Conservation (phyloP, 306 rosid species). For the Oemleria cerasiformis region DNA sequence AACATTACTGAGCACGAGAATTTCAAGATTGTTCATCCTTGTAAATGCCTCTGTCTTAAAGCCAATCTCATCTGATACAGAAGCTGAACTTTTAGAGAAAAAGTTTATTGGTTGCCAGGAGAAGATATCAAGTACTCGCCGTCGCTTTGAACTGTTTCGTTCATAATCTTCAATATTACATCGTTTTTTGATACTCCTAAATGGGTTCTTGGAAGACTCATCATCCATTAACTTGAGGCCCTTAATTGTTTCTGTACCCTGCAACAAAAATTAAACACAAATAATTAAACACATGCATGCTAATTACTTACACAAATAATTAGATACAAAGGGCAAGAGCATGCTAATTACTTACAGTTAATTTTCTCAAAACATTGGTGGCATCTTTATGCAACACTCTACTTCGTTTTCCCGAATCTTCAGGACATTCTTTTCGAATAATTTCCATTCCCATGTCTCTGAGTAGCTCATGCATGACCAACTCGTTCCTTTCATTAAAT, state of each 20-base stretch:
- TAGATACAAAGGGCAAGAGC: background rate
- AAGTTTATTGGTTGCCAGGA: background rate
- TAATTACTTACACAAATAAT: too few relatives aligned
- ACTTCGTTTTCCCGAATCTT: too few relatives aligned
- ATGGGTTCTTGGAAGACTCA: background rate
- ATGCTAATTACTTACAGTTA: background rate
- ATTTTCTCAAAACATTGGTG: background rate
- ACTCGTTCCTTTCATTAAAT: too few relatives aligned
- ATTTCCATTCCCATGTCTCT: too few relatives aligned
- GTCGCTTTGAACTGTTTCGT: background rate
- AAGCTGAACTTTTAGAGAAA: background rate
- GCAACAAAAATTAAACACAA: background rate
- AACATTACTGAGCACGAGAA: slow-evolving; percentile 1
- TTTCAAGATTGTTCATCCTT: slow-evolving; percentile 6
- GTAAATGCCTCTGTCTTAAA: slow-evolving; percentile 3
- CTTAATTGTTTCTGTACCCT: background rate
- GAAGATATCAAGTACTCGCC: background rate
- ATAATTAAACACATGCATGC: background rate
- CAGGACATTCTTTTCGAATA: too few relatives aligned
- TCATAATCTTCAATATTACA: background rate
- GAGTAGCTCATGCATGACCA: too few relatives aligned
- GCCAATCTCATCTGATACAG: background rate
- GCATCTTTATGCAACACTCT: background rate
- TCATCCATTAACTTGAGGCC: background rate
- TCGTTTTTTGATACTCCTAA: background rate